Base-by-base conservation (phyloP, 169 alveolate genomes). In the Cryptosporidium ryanae region DNA sequence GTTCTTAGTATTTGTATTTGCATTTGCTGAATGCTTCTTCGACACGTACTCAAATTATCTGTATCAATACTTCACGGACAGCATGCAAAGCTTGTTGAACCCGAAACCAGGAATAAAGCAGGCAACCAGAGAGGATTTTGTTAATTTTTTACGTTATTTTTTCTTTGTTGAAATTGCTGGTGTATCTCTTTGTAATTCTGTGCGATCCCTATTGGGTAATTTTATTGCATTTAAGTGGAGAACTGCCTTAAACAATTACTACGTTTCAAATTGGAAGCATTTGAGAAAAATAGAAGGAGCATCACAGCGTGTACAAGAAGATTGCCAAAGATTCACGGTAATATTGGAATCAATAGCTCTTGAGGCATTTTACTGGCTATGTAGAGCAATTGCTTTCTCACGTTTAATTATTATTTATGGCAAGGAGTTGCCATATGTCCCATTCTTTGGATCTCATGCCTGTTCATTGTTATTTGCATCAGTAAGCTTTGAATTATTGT, bases 201-300 rank as follows among this genome's bases (percentile, higher is more conserved):
- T 57, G 15, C 29, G 87, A 29, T 31, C 68, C 18, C 18, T 76
- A 15, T 44, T 76, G 17, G 87, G 87, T 1, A 55, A 76, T 17
- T 61, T 59, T 23, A 76, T 76, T 44, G 87, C 87, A 21, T 76
- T 76, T 59, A 76, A 76, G 38, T 76, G 87, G 87, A 76, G 87
- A 59, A 76, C 71, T n/a, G 76, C 87, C 17, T 50, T 76, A 38
- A 76, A 76, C 34, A 46, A 76, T 29, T 38, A 61, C 25, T 76
- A 76, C 63, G 31, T 76, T 12, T 15, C 57, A 10, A 76, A 59
- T n/a, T 76, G 87, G 87, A 34, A 55, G 12, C 18, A 43, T 32
- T 23, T 76, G 1, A 76, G 48, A 34, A 44, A n/a, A 6, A 76
- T 76, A n/a, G 87, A 76, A 59, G 87, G 87, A 18, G 87, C 71